phyloP scores from a whole-genome alignment of 2,329 filamentous ascomycete species.

The Ophioceras dolichostomum region DNA sequence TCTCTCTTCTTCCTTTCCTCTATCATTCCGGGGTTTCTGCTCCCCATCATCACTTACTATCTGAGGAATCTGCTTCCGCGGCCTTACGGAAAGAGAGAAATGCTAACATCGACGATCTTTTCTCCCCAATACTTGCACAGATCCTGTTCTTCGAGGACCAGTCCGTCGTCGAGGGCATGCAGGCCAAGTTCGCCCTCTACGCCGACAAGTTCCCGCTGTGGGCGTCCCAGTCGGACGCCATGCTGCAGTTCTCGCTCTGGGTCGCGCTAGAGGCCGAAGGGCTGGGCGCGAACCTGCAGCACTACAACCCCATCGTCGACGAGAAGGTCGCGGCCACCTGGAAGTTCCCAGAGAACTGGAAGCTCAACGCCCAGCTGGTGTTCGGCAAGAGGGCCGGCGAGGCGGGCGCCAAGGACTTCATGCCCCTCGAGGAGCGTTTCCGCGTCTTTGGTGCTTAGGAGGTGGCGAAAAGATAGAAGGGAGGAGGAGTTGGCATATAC shows the following conservation, averaged over 20 bases:
- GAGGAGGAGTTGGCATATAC: neutral
- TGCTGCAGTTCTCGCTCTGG: conserved; percentile 76
- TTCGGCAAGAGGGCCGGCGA: conserved; percentile 55
- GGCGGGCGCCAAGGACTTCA: conserved; percentile 50
- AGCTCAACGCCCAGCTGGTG: conserved; percentile 71
- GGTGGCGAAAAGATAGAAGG: no score
- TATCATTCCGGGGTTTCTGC: conserved; percentile 71
- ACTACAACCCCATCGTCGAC: conserved; percentile 85
- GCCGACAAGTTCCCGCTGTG: conserved; percentile 70
- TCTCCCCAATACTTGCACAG: conserved; percentile 22
- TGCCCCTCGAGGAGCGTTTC: conserved; percentile 52
- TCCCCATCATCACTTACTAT: neutral
- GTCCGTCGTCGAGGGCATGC: conserved; percentile 49
- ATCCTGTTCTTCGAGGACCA: conserved; percentile 82
- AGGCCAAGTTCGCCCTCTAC: conserved; percentile 60
- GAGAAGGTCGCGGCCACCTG: conserved; percentile 56
- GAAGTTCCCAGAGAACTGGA: conserved; percentile 61
- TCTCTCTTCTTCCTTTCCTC: conserved; percentile 31
- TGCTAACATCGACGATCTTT: neutral
- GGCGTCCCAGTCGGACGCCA: conserved; percentile 66
- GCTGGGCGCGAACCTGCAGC: conserved; percentile 79
- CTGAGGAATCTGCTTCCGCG: neutral
- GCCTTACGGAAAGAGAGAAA: neutral
- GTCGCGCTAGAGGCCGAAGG: conserved; percentile 72
- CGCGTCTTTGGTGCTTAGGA: conserved; percentile 47